Conservation (phyloP, 2,329 filamentous ascomycete genomes). For the Fusarium gaditjirri region DNA sequence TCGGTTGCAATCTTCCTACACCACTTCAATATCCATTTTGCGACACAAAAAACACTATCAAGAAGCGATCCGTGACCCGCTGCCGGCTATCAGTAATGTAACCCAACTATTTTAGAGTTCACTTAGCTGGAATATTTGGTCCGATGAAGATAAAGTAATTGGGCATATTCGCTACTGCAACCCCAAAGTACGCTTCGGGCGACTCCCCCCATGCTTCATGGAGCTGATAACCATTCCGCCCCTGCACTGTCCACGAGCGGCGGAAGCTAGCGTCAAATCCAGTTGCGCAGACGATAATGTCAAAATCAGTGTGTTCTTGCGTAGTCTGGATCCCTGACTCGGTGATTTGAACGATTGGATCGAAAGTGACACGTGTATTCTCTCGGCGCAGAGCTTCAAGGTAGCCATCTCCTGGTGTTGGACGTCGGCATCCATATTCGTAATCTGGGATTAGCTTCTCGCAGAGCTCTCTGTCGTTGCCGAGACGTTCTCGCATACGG, state of each 20-base stretch:
- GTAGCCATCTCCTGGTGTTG: constrained; percentile 39
- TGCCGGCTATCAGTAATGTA: background rate
- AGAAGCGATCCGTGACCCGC: background rate
- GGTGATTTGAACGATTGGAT: constrained; percentile 7
- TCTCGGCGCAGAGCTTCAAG: constrained; percentile 37
- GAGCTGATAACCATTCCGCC: background rate
- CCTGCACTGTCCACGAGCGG: background rate
- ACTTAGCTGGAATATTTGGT: background rate
- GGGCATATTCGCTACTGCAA: background rate
- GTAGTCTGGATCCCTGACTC: constrained; percentile 8
- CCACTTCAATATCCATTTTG: background rate
- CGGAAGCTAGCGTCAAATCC: constrained; percentile 28
- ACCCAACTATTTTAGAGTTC: background rate
- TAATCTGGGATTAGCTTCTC: constrained; percentile 33
- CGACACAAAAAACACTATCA: background rate
- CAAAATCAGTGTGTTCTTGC: background rate
- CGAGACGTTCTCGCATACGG: constrained; percentile 21
- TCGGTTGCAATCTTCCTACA: constrained; percentile 1
- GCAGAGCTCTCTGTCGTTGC: constrained; percentile 6
- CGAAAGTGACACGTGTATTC: constrained; percentile 12
- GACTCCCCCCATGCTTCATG: constrained; percentile 10
- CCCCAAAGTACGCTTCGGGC: constrained; percentile 15
- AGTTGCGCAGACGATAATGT: constrained; percentile 27
- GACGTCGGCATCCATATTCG: constrained; percentile 39
- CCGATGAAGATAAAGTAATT: background rate